phyloP scores from a whole-genome alignment of 2,329 filamentous ascomycete genomes.

The Tolypocladium tundrense region DNA sequence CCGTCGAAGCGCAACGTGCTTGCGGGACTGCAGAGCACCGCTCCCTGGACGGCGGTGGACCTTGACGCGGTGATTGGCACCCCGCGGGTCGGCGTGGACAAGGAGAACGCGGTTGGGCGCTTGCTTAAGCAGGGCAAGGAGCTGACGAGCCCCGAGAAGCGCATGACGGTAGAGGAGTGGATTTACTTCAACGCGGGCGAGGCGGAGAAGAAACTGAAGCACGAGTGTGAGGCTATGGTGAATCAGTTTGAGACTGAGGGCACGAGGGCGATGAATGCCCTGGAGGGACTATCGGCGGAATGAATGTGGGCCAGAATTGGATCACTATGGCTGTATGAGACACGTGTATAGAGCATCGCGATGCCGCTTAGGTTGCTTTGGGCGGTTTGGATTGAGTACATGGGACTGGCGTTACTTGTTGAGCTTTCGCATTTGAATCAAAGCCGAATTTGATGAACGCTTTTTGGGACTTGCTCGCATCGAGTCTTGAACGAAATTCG shows the following conservation, averaged over 20 bases:
- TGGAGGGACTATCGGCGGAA: conserved; percentile 62
- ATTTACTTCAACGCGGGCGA: conserved; percentile 69
- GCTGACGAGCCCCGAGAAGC: conserved; percentile 66
- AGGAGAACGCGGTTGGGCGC: conserved; percentile 40
- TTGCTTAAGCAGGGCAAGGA: conserved; percentile 46
- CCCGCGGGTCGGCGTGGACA: conserved; percentile 30
- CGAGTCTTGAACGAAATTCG: too few species aligned
- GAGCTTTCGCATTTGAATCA: not conserved
- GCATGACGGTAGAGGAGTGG: conserved; percentile 93
- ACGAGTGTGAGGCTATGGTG: conserved; percentile 77
- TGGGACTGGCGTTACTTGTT: not conserved
- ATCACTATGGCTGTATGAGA: not conserved
- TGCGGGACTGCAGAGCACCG: conserved; percentile 43
- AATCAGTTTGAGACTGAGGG: conserved; percentile 77
- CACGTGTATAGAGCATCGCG: not conserved
- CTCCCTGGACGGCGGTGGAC: conserved; percentile 64
- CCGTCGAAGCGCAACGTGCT: conserved; percentile 53
- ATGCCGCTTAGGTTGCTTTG: not conserved
- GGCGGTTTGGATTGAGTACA: not conserved
- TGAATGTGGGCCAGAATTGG: conserved; percentile 10
- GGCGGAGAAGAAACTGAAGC: conserved; percentile 68
- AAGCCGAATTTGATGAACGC: too few species aligned
- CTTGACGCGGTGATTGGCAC: conserved; percentile 60
- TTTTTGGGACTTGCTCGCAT: too few species aligned
- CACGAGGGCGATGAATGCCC: conserved; percentile 59